Conservation (phyloP, 345 rosid species). For the Gossypium sturtianum region DNA sequence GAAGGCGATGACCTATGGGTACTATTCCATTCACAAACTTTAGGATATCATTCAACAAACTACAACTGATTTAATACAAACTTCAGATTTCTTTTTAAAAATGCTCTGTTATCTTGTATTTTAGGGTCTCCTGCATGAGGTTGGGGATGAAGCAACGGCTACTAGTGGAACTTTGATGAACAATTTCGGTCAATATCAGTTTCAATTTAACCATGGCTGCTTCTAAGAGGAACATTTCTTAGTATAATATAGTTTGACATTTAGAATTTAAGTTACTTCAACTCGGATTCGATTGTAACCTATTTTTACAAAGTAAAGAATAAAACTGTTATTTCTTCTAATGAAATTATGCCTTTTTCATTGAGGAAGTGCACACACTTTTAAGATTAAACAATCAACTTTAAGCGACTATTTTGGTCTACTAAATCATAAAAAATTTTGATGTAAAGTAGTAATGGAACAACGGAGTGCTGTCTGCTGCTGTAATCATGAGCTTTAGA, state of each 20-base stretch:
- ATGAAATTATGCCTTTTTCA: neutral
- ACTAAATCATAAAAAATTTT: neutral
- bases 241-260: neutral
- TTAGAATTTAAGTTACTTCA: neutral
- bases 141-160: conserved; percentile 25
- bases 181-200: conserved; percentile 36
- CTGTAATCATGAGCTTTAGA: neutral
- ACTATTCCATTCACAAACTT: conserved; percentile 1
- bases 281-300: neutral
- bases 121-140: conserved; percentile 49
- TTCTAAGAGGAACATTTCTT: conserved; percentile 8
- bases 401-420: neutral
- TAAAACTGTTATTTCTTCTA: neutral
- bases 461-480: neutral
- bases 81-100: neutral
- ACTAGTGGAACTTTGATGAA: conserved; percentile 21
- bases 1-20: conserved; percentile 80
- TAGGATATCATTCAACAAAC: neutral
- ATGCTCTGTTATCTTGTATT: neutral
- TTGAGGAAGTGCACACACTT: neutral
- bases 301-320: neutral
- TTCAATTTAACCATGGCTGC: conserved; percentile 33
- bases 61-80: neutral
- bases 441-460: neutral
- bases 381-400: neutral